A percentile compares a stretch with the other conserved stretches of the same genome.
Evolutionary conservation across 169 alveolate species (phyloP).

Genomic region (Cryptosporidium viatorum): DNA sequence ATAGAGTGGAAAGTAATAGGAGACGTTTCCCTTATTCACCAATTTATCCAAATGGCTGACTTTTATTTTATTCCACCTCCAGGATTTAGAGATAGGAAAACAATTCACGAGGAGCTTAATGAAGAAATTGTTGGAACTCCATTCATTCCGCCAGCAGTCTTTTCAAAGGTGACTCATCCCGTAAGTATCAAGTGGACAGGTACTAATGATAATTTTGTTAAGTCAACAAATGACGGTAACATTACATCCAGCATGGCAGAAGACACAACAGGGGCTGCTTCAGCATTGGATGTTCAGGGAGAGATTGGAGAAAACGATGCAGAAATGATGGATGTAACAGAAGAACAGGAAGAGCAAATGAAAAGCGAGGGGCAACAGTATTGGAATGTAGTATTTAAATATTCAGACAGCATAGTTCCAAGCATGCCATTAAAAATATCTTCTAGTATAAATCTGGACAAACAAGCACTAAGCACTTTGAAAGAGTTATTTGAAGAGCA

Average conservation of each 20-base stretch:
- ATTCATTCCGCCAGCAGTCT: slow-evolving; percentile 67
- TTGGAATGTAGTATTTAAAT: slow-evolving; percentile 47
- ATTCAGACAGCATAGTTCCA: slow-evolving; percentile 50
- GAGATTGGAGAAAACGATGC: not conserved
- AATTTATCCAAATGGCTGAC: slow-evolving; percentile 67
- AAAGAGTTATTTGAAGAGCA: slow-evolving; percentile 75
- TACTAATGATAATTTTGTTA: not conserved
- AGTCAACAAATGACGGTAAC: not conserved
- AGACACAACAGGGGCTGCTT: not conserved
- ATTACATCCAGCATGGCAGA: not conserved
- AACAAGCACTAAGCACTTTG: slow-evolving; percentile 50
- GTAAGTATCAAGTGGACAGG: slow-evolving; percentile 44
- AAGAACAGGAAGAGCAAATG: slow-evolving; percentile 11
- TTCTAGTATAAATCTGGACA: slow-evolving; percentile 28
- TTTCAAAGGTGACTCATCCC: slow-evolving; percentile 59
- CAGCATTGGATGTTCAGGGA: not conserved
- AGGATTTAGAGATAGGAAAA: slow-evolving; percentile 49
- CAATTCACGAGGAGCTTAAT: slow-evolving; percentile 52
- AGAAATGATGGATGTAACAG: slow-evolving; percentile 4
- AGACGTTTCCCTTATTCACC: slow-evolving; percentile 21
- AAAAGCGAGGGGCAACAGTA: slow-evolving; percentile 25
- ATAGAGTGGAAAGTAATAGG: slow-evolving; percentile 46
- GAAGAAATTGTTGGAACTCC: slow-evolving; percentile 32
- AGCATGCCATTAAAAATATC: slow-evolving; percentile 54
- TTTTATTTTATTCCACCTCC: slow-evolving; percentile 65